Base-by-base conservation (phyloP, 305 asterid species). In the Coffea humblotiana region DNA sequence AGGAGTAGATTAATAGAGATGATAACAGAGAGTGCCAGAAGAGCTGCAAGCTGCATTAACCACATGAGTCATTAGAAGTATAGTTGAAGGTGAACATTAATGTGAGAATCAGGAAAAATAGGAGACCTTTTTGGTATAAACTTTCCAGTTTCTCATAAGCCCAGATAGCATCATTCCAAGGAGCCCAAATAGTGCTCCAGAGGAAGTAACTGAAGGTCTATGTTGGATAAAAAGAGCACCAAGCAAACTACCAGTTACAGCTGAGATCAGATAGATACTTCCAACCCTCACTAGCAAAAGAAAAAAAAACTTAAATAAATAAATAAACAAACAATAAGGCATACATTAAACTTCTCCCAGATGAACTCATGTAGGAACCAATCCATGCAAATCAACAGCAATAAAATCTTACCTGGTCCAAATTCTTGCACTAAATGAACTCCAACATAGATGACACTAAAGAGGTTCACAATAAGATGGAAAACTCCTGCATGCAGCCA, bases 381-480 rank as follows among this genome's bases (percentile, higher is more conserved):
- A 54, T 15, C 19, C 60, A 15, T 56, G 25, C 60, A 54, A 81
- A 81, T 77, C 27, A 29, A 29, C 69, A 68, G 74, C n/a, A 45
- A 48, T 60, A 18, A 66, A 27, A n/a, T 13, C 75, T 81, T 89
- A 91, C 98, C 64, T 82, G 98, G 81, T 78, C 97, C 97, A 83
- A 92, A 94, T 88, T 94, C 98, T 83, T 92, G 97, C 89, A 91
- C 98, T 83, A 94, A 71, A 84, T 91, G 96, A 88, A 94, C 68
- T 77, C 98, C 97, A 76, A 94, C 92, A 77, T 90, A 92, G 77
- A 90, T 64, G 51, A 91, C 82, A 80, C 94, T 78, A 43, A 89
- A 84, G 84, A 94, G 89, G 79, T 86, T 90, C 82, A 91, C 76
- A 83, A 92, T 78, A 71, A 94, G 89, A 86, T 94, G 98, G 84